Percentiles rank a stretch among this genome's conserved stretches.
Evolutionary conservation across 768 basidiomycete species (phyloP).

Genomic region (Mycena filopes): DNA sequence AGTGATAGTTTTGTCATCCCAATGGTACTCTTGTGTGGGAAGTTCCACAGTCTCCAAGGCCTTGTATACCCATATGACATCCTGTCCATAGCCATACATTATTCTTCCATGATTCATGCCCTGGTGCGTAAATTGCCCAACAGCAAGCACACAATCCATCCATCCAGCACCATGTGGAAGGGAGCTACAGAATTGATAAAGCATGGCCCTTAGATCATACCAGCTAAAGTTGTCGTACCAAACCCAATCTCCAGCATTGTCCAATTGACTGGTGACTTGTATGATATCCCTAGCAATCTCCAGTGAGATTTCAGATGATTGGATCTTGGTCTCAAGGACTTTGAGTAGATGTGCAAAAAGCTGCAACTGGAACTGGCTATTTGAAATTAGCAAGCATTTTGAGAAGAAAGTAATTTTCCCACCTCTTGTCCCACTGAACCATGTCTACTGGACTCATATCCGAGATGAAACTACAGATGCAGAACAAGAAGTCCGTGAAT

Average conservation of each 20-base stretch:
- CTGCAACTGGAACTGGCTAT: neutral
- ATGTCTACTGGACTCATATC: neutral
- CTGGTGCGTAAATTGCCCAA: neutral
- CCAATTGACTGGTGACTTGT: neutral
- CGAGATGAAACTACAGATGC: neutral
- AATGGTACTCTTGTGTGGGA: neutral
- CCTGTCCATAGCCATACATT: no score
- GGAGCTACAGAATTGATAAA: constrained; percentile 1
- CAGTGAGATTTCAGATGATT: neutral
- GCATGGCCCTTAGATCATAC: no score
- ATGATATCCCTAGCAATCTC: neutral
- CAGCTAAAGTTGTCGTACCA: no score
- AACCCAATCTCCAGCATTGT: neutral
- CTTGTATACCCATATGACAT: neutral
- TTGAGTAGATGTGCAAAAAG: neutral
- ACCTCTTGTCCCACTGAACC: neutral
- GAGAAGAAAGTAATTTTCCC: neutral
- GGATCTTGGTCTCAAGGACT: neutral
- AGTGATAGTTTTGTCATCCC: neutral
- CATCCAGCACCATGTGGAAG: neutral
- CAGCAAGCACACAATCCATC: neutral
- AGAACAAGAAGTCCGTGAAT: constrained; percentile 2
- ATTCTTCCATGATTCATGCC: no score
- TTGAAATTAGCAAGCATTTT: neutral
- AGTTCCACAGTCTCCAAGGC: neutral